These are phyloP conservation scores for Cladophialophora psammophila DNA, from an alignment of 2,329 filamentous ascomycete species.

Conservation along the genomic window DNA sequence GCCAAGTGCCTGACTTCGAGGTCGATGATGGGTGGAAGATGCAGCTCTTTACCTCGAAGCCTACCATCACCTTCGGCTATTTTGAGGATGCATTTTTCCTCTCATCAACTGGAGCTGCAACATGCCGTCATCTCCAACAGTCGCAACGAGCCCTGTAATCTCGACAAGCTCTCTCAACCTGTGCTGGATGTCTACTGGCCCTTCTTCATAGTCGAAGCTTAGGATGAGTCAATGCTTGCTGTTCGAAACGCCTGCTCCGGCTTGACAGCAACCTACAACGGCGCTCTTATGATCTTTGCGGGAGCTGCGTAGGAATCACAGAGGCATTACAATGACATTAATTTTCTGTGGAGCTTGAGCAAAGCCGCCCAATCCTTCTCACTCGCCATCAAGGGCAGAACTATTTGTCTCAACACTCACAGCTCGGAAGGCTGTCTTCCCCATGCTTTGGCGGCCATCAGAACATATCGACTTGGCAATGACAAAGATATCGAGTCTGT, in stretches of 20 bases:
- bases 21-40: conserved; percentile 33
- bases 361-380: conserved; percentile 38
- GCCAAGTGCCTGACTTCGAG: conserved; percentile 32
- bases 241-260: conserved; percentile 34
- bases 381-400: conserved; percentile 37
- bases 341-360: conserved; percentile 33
- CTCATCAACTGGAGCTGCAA: conserved; percentile 37
- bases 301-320: conserved; percentile 28
- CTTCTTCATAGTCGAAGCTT: conserved; percentile 37
- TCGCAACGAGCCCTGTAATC: conserved; percentile 35
- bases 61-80: conserved; percentile 37
- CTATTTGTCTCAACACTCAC: conserved; percentile 37
- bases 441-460: conserved; percentile 32
- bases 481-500: conserved; percentile 36
- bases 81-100: conserved; percentile 26
- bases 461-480: conserved; percentile 35
- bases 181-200: conserved; percentile 38
- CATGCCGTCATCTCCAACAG: conserved; percentile 39
- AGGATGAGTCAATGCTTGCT: conserved; percentile 35
- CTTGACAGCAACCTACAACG: conserved; percentile 38
- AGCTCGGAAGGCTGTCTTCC: conserved; percentile 35
- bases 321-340: conserved; percentile 18
- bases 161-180: conserved; percentile 38
- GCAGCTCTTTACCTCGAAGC: conserved; percentile 34
- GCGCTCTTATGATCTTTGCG: conserved; percentile 38